These are phyloP conservation scores for Penicillium longicatenatum DNA, from an alignment of 495 filamentous ascomycete species.

Conservation along the genomic window DNA sequence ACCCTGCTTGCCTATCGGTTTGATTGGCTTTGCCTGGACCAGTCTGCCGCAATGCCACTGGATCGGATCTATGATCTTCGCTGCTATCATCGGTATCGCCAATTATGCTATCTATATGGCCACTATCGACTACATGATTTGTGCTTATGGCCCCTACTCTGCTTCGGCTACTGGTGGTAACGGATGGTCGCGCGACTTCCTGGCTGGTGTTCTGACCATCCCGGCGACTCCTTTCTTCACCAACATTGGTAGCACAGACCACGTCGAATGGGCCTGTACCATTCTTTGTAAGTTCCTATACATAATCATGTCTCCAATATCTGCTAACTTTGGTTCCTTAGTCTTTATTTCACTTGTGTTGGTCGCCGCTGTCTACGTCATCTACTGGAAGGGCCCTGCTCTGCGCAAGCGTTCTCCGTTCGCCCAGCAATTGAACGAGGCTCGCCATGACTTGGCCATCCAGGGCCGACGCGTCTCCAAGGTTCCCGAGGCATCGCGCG, in stretches of 20 bases:
- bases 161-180: constrained; percentile 74
- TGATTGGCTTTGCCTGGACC: constrained; percentile 67
- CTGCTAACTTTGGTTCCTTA: constrained; percentile 11
- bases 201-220: constrained; percentile 77
- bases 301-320: background rate
- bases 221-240: constrained; percentile 70
- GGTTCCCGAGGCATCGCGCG: constrained; percentile 41
- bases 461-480: constrained; percentile 44
- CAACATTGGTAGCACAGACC: constrained; percentile 62
- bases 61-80: constrained; percentile 66
- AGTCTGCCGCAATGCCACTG: constrained; percentile 60
- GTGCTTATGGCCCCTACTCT: constrained; percentile 70
- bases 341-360: constrained; percentile 67
- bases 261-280: constrained; percentile 68
- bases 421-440: constrained; percentile 67
- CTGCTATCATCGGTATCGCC: constrained; percentile 65
- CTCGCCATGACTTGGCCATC: constrained; percentile 41
- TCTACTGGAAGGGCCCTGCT: constrained; percentile 73
- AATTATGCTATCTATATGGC: constrained; percentile 76
- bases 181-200: constrained; percentile 75
- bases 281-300: constrained; percentile 57
- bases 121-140: constrained; percentile 76
- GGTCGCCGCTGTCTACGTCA: constrained; percentile 72
- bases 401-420: constrained; percentile 72
- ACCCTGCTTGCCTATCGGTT: constrained; percentile 59